Evolutionary conservation across 192 early-diverging fungal species (phyloP).

Genomic region (Podila verticillata): DNA sequence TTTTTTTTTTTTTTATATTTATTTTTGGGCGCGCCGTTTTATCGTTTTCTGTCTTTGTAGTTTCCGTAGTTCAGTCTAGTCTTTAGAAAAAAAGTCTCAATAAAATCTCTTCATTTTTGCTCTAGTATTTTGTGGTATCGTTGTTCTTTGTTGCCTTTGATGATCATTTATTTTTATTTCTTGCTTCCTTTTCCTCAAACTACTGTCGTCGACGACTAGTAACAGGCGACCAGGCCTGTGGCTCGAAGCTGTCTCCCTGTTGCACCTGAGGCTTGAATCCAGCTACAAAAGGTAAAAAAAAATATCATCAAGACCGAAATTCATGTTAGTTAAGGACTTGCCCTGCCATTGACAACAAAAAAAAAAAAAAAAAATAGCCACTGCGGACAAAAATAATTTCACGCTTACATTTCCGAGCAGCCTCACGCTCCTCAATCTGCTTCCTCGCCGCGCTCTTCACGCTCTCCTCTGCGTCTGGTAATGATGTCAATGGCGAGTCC

Average conservation of each 20-base stretch:
- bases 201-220: conserved; percentile 27
- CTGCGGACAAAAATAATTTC: too few species aligned
- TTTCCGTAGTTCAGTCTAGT: background rate
- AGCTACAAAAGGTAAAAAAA: background rate
- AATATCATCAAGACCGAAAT: background rate
- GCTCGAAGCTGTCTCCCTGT: conserved; percentile 41
- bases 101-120: too few species aligned
- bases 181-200: background rate
- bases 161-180: background rate
- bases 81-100: too few species aligned
- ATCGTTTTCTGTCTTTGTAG: background rate
- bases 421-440: conserved; percentile 46
- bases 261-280: conserved; percentile 51
- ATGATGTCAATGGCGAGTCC: background rate
- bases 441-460: conserved; percentile 39
- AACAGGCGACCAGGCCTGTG: conserved; percentile 44
- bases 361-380: too few species aligned
- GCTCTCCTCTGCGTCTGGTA: conserved; percentile 3
- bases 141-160: too few species aligned
- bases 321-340: background rate
- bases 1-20: background rate
- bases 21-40: background rate
- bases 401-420: conserved; percentile 42
- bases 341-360: background rate
- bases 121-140: too few species aligned